Conservation (phyloP, 75 land plant species). For the Pinus tabuliformis region DNA sequence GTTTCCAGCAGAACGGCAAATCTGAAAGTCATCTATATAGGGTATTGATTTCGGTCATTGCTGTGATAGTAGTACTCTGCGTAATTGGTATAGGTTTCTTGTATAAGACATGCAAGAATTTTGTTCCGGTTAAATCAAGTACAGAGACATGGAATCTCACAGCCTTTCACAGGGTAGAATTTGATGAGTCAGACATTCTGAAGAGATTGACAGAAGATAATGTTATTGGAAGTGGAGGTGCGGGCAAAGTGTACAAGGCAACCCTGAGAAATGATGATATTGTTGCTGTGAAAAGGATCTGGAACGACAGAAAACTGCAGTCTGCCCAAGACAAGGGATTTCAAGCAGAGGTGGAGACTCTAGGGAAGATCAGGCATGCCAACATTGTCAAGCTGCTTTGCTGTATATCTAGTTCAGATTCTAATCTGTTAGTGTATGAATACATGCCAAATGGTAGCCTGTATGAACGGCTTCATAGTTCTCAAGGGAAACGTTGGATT, state of each 20-base stretch:
- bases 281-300: constrained; percentile 60
- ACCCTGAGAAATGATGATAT: background rate
- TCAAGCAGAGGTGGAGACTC: constrained; percentile 51
- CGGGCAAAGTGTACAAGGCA: constrained; percentile 70
- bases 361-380: constrained; percentile 58
- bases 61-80: constrained; percentile 2
- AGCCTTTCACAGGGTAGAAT: constrained; percentile 68
- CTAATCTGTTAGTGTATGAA: constrained; percentile 50
- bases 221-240: constrained; percentile 71
- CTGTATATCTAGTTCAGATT: constrained; percentile 53
- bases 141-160: constrained; percentile 66
- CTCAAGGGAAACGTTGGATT: constrained; percentile 36
- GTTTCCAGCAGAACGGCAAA: background rate
- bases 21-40: background rate
- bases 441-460: constrained; percentile 49
- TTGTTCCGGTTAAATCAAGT: background rate
- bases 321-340: constrained; percentile 34
- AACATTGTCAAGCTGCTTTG: constrained; percentile 82
- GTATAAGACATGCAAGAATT: constrained; percentile 3
- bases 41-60: background rate
- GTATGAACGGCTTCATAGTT: constrained; percentile 54
- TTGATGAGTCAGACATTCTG: constrained; percentile 45
- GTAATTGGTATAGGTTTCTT: background rate
- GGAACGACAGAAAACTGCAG: background rate
- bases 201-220: constrained; percentile 45